These are phyloP conservation scores for Biscogniauxia marginata DNA, from an alignment of 2,329 filamentous ascomycete species.

Conservation along the genomic window DNA sequence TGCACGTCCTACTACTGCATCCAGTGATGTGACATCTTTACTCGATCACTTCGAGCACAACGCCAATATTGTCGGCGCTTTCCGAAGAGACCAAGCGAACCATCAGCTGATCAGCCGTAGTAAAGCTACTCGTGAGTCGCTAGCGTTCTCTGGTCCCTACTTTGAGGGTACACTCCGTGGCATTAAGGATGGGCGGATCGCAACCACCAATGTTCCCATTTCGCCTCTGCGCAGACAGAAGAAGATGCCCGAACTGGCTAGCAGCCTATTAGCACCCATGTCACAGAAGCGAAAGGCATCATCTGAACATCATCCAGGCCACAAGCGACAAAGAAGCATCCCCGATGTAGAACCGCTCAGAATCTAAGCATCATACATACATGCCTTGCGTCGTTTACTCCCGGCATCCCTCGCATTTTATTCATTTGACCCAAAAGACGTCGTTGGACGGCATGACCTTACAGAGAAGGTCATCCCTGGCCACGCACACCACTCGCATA, in stretches of 20 bases:
- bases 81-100: constrained; percentile 68
- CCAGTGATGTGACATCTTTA: constrained; percentile 52
- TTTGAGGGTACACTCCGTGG: constrained; percentile 60
- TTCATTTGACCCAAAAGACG: background rate
- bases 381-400: background rate
- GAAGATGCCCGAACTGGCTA: constrained; percentile 43
- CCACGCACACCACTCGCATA: background rate
- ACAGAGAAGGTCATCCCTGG: background rate
- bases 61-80: constrained; percentile 70
- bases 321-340: constrained; percentile 60
- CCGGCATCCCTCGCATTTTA: constrained; percentile 7
- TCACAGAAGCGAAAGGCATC: constrained; percentile 58
- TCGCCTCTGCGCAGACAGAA: constrained; percentile 64
- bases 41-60: constrained; percentile 68
- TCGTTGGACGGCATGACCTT: background rate
- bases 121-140: constrained; percentile 60
- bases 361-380: constrained; percentile 35
- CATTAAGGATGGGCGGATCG: constrained; percentile 64
- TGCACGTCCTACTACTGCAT: constrained; percentile 46
- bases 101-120: constrained; percentile 60
- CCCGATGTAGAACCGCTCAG: constrained; percentile 53
- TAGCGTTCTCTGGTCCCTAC: constrained; percentile 61
- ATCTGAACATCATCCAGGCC: constrained; percentile 39
- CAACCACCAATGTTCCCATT: constrained; percentile 65
- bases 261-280: constrained; percentile 49